phyloP scores from a whole-genome alignment of 23 red algal genomes.

The Gracilaria domingensis region DNA sequence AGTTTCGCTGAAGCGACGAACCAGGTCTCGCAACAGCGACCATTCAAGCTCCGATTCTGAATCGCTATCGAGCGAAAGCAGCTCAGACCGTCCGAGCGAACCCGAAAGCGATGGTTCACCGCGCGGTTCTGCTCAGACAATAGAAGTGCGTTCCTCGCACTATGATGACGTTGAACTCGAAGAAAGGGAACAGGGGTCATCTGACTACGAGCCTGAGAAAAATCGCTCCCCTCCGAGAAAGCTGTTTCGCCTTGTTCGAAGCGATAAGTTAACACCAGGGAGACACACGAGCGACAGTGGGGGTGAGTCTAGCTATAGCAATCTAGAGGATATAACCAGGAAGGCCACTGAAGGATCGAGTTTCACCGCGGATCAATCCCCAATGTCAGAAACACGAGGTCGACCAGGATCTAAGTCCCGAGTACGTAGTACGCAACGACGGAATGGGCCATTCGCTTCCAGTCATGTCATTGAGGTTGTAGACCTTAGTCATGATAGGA shows the following conservation, averaged over 20 bases:
- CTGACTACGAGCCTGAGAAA: not conserved
- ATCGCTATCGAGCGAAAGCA: not conserved
- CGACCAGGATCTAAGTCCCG: not conserved
- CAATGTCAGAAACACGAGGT: not conserved
- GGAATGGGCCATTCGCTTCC: not conserved
- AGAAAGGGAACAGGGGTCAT: not conserved
- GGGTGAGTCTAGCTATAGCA: not conserved
- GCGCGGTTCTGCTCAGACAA: not conserved
- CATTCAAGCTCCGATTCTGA: not conserved
- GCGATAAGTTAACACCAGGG: not conserved
- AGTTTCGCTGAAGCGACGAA: not conserved
- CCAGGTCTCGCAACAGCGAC: not conserved
- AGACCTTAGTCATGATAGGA: not conserved
- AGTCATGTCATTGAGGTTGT: not conserved
- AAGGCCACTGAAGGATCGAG: not conserved
- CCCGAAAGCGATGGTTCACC: not conserved
- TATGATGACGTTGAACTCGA: not conserved
- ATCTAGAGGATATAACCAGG: not conserved
- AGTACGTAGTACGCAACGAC: not conserved
- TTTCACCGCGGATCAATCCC: not conserved
- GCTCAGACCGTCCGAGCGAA: not conserved
- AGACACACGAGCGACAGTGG: not conserved
- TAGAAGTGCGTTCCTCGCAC: not conserved
- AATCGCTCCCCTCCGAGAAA: not conserved
- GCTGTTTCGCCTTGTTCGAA: slow-evolving; percentile 12